A percentile compares a stretch with the other conserved stretches of the same genome.
Evolutionary conservation across 1,284 basidiomycete species (phyloP).

Genomic region (Termitomyces sp.): DNA sequence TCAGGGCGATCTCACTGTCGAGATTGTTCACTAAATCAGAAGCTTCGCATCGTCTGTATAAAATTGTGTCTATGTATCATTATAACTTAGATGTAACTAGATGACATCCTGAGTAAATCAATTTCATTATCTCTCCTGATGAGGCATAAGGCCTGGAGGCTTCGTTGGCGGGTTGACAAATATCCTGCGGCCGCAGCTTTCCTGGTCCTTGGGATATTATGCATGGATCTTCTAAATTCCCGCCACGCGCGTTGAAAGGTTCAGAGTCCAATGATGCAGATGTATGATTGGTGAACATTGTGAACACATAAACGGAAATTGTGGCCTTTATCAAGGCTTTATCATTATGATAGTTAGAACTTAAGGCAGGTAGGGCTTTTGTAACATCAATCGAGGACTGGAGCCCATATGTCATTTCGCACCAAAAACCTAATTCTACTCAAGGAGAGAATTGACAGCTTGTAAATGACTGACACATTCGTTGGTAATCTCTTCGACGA

Average conservation of each 20-base stretch:
- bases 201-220: too few species aligned
- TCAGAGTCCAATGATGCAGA: not conserved
- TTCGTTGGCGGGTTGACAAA: too few species aligned
- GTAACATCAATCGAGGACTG: too few species aligned
- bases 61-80: not conserved
- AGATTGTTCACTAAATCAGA: conserved; percentile 53
- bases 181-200: too few species aligned
- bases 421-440: not conserved
- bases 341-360: too few species aligned
- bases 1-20: conserved; percentile 82
- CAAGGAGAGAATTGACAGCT: conserved; percentile 9
- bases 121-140: not conserved
- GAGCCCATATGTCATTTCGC: too few species aligned
- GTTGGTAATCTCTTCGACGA: conserved; percentile 45
- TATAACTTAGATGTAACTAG: conserved; percentile 3
- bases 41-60: not conserved
- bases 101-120: not conserved
- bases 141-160: too few species aligned
- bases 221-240: too few species aligned
- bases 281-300: too few species aligned
- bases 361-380: too few species aligned
- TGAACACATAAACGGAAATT: too few species aligned
- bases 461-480: conserved; percentile 37
- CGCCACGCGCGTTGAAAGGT: not conserved
- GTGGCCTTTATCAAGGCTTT: too few species aligned